Evolutionary conservation across 805 yeast species (phyloP).

Genomic region (Kodamaea kaohsiungensis): DNA sequence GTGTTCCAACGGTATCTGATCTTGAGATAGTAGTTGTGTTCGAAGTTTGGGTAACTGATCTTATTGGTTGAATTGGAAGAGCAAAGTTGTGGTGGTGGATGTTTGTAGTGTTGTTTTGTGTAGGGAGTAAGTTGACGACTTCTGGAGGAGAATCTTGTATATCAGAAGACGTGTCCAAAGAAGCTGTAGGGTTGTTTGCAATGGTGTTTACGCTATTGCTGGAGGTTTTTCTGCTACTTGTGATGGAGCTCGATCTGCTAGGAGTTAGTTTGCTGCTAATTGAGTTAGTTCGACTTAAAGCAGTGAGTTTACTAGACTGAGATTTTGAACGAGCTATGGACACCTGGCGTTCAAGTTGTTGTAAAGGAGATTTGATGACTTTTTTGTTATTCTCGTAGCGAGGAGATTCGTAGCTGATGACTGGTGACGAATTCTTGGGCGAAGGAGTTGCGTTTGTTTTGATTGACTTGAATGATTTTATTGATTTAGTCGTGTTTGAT

Average conservation of each 20-base stretch:
- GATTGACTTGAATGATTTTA: background rate
- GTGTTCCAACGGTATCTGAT: background rate
- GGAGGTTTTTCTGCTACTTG: background rate
- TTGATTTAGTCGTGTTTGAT: background rate
- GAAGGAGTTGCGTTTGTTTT: background rate
- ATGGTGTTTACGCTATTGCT: background rate
- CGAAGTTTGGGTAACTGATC: background rate
- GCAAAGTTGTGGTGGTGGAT: background rate
- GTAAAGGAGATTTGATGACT: slow-evolving; percentile 12
- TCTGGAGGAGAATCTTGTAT: background rate
- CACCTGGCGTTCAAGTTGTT: slow-evolving; percentile 22
- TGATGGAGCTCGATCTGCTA: background rate
- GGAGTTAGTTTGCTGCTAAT: background rate
- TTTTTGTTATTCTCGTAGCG: background rate
- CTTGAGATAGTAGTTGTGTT: background rate
- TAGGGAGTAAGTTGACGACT: background rate
- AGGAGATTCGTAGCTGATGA: background rate
- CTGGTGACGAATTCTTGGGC: background rate
- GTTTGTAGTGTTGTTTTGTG: background rate
- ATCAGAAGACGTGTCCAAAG: background rate
- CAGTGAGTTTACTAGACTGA: background rate
- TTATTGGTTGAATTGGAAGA: background rate
- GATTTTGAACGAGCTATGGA: slow-evolving; percentile 22
- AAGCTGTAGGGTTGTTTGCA: background rate
- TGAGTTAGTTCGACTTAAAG: background rate